Evolutionary conservation across 1,284 basidiomycete species (phyloP).

Genomic region (Microbotryum violaceum): DNA sequence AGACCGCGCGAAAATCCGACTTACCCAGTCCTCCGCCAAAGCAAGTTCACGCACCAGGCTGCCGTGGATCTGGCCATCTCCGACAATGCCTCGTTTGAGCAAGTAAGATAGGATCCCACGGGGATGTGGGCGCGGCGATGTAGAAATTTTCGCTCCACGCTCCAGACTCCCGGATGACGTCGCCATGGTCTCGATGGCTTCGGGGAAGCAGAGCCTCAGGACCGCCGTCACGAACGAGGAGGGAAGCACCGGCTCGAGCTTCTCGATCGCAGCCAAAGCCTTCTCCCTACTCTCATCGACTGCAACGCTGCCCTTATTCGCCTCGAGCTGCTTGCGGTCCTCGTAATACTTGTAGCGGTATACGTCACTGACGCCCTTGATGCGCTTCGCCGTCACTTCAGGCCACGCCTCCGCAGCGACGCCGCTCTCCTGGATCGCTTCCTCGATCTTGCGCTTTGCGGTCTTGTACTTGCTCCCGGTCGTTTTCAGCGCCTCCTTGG

Average conservation of each 20-base stretch:
- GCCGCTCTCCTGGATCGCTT: constrained; percentile 15
- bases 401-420: constrained; percentile 9
- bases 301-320: constrained; percentile 18
- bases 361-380: constrained; percentile 25
- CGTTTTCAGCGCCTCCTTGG: constrained; percentile 2
- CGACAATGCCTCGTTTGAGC: constrained; percentile 24
- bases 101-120: constrained; percentile 22
- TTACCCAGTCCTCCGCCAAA: constrained; percentile 25
- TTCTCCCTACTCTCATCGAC: constrained; percentile 14
- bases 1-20: background rate
- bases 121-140: constrained; percentile 13
- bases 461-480: constrained; percentile 12
- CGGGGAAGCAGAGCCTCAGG: constrained; percentile 26
- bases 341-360: constrained; percentile 24
- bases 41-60: constrained; percentile 23
- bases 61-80: constrained; percentile 23
- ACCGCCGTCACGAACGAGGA: constrained; percentile 28
- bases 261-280: constrained; percentile 12
- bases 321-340: constrained; percentile 20
- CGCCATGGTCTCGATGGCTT: constrained; percentile 1
- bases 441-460: constrained; percentile 21
- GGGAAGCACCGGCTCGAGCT: constrained; percentile 24
- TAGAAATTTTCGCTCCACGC: no score
- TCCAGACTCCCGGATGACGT: no score
- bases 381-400: constrained; percentile 18